Percentiles rank a stretch among this genome's conserved stretches.
phyloP scores from a whole-genome alignment of 768 basidiomycete genomes.

The Paxillus rubicundulus region DNA sequence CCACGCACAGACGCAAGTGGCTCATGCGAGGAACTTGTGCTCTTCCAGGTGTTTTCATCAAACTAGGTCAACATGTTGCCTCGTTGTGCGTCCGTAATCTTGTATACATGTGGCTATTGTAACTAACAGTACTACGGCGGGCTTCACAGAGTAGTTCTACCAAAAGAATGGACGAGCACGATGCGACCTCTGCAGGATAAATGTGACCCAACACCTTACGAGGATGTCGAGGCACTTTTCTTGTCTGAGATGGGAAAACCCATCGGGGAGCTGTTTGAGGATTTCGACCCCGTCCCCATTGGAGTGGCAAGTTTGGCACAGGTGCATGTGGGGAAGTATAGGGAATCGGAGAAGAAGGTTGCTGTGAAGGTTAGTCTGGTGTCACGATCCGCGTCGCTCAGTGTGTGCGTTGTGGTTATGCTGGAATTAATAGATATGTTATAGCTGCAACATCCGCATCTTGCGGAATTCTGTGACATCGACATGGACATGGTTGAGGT shows the following conservation, averaged over 20 bases:
- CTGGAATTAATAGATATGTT: slow-evolving; percentile 7
- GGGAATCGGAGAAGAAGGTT: slow-evolving; percentile 66
- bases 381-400: background rate
- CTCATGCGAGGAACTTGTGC: background rate
- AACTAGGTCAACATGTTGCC: slow-evolving; percentile 87
- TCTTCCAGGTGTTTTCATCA: slow-evolving; percentile 72
- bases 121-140: slow-evolving; percentile 9
- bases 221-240: slow-evolving; percentile 75
- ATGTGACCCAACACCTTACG: slow-evolving; percentile 85
- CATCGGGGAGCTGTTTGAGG: slow-evolving; percentile 73
- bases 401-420: background rate
- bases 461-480: slow-evolving; percentile 87
- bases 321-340: slow-evolving; percentile 82
- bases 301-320: slow-evolving; percentile 97
- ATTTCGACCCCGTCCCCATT: slow-evolving; percentile 85
- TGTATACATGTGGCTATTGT: slow-evolving; percentile 27
- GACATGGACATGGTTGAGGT: slow-evolving; percentile 86
- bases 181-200: slow-evolving; percentile 80
- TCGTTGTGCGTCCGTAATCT: slow-evolving; percentile 43
- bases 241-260: slow-evolving; percentile 71
- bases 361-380: slow-evolving; percentile 71
- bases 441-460: slow-evolving; percentile 87
- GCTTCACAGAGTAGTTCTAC: slow-evolving; percentile 47
- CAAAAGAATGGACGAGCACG: slow-evolving; percentile 59
- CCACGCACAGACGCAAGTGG: background rate